phyloP scores from a whole-genome alignment of 2,329 filamentous ascomycete species.

The Ustulina deusta region DNA sequence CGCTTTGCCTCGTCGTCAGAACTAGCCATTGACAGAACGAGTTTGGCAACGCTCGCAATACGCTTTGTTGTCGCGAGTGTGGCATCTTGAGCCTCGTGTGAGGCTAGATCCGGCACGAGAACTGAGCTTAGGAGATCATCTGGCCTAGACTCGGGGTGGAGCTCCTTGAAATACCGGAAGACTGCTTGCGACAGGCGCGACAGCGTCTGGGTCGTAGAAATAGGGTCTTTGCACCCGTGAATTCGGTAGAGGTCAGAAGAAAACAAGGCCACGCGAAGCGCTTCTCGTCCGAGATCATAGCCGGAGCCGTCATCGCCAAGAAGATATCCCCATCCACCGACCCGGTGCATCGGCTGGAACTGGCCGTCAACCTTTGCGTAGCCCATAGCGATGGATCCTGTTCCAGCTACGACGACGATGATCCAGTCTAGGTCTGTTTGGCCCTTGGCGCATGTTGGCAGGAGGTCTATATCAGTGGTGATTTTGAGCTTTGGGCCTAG shows the following conservation, averaged over 20 bases:
- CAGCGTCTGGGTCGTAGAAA: neutral
- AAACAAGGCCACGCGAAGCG: slow-evolving; percentile 25
- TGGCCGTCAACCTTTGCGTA: slow-evolving; percentile 23
- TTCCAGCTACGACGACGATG: slow-evolving; percentile 29
- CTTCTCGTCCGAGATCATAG: slow-evolving; percentile 33
- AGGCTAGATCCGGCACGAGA: slow-evolving; percentile 17
- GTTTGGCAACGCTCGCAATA: slow-evolving; percentile 27
- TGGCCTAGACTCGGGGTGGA: slow-evolving; percentile 21
- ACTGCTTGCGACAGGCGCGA: slow-evolving; percentile 19
- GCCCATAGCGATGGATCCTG: slow-evolving; percentile 31
- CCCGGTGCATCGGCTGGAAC: slow-evolving; percentile 26
- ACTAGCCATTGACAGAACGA: slow-evolving; percentile 27
- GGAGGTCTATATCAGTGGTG: slow-evolving; percentile 30
- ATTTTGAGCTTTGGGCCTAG: slow-evolving; percentile 15
- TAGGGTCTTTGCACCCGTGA: neutral
- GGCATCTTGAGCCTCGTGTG: slow-evolving; percentile 3
- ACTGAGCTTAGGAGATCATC: slow-evolving; percentile 28
- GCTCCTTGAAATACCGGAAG: slow-evolving; percentile 23
- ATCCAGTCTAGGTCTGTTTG: slow-evolving; percentile 16
- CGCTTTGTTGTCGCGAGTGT: slow-evolving; percentile 21
- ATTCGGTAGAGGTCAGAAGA: slow-evolving; percentile 21
- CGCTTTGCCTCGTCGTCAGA: slow-evolving; percentile 29
- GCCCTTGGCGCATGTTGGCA: neutral
- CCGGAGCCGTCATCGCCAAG: slow-evolving; percentile 37
- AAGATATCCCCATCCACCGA: slow-evolving; percentile 33